phyloP scores from a whole-genome alignment of 2,329 filamentous ascomycete genomes.

The Chaetomium olivaceum region DNA sequence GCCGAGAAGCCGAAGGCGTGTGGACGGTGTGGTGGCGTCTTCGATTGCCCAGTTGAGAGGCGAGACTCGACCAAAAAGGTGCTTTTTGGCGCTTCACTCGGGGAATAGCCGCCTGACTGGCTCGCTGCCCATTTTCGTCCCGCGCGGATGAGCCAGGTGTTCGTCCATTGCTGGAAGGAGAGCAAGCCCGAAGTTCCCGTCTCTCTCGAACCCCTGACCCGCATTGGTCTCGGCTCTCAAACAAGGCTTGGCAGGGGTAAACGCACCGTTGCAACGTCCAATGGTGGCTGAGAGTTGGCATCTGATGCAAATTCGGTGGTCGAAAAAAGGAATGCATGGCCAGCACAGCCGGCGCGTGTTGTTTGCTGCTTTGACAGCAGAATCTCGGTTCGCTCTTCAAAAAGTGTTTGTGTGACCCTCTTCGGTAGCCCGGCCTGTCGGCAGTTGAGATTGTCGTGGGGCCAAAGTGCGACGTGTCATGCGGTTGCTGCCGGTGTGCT shows the following conservation, averaged over 20 bases:
- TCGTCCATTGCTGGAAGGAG: conserved; percentile 1
- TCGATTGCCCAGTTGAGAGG: background rate
- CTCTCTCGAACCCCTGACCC: conserved; percentile 5
- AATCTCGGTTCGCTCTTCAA: background rate
- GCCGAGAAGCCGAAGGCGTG: background rate
- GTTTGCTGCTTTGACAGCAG: background rate
- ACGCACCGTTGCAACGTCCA: background rate
- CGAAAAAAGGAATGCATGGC: background rate
- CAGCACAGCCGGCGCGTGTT: background rate
- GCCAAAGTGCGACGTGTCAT: background rate
- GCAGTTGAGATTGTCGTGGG: background rate
- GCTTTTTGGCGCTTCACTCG: background rate
- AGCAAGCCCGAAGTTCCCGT: background rate
- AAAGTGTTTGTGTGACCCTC: background rate
- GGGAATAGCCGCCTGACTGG: background rate
- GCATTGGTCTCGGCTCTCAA: background rate
- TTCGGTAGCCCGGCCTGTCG: conserved; percentile 3
- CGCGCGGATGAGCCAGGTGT: conserved; percentile 1
- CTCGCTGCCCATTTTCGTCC: background rate
- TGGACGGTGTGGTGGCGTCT: background rate
- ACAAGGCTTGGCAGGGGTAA: conserved; percentile 16
- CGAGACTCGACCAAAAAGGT: background rate
- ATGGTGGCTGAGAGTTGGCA: background rate
- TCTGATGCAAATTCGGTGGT: conserved; percentile 1
- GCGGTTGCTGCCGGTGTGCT: background rate